phyloP scores from a whole-genome alignment of 495 filamentous ascomycete species.

The Penicillium riverlandense region DNA sequence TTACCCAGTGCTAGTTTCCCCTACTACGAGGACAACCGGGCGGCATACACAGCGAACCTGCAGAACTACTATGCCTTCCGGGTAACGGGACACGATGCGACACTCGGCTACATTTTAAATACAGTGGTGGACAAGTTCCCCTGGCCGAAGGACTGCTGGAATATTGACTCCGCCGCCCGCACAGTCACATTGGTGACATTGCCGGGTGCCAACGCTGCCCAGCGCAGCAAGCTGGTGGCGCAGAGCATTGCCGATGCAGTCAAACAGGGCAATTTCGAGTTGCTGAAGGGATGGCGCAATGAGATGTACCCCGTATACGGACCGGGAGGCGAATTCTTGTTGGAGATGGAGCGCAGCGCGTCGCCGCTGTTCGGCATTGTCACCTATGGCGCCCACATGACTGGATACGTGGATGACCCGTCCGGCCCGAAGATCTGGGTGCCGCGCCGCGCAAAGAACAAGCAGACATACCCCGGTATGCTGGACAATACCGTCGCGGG shows the following conservation, averaged over 20 bases:
- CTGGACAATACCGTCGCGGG: conserved; percentile 94
- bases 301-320: conserved; percentile 84
- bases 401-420: conserved; percentile 56
- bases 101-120: conserved; percentile 57
- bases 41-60: conserved; percentile 39
- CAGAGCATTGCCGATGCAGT: conserved; percentile 57
- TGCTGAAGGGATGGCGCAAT: conserved; percentile 78
- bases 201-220: conserved; percentile 35
- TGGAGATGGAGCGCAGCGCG: conserved; percentile 73
- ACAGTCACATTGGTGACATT: conserved; percentile 40
- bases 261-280: conserved; percentile 53
- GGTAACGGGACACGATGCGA: conserved; percentile 40
- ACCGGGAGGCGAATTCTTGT: conserved; percentile 52
- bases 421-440: conserved; percentile 75
- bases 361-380: conserved; percentile 77
- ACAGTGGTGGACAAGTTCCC: conserved; percentile 49
- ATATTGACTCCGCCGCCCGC: conserved; percentile 37
- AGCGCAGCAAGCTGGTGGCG: conserved; percentile 54
- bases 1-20: conserved; percentile 51
- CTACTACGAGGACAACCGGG: conserved; percentile 50
- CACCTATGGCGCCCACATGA: conserved; percentile 89
- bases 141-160: conserved; percentile 45
- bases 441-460: conserved; percentile 63
- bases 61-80: conserved; percentile 48
- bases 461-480: conserved; percentile 81